Base-by-base conservation (phyloP, 805 yeast species). In the Starmerella geochares region DNA sequence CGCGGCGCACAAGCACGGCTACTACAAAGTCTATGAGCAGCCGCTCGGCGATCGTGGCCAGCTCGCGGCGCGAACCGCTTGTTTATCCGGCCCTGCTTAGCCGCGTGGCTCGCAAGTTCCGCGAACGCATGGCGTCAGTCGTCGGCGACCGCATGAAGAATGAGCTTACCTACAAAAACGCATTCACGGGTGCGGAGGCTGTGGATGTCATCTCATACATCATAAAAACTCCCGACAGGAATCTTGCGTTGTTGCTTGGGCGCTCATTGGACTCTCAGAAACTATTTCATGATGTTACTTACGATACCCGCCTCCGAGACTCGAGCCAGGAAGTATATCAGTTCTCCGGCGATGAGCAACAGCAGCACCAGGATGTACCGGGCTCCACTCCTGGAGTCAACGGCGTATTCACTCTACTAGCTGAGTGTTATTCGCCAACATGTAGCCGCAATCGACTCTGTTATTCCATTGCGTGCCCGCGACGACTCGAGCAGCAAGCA, bases 381-480 rank as follows among this genome's bases (percentile, higher is more conserved):
- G 44, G 33, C 10, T 3, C 32, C 5, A 40, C 32, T 6, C 53
- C 54, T 3, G 62, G 54, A 9, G 87, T 86, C 10, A 85, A 85
- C 65, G 98, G 98, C 58, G 95, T 92, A 3, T 92, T 90, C 62
- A 90, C 96, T 0, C 70, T 90, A 38, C 71, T 92, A 54, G 85
- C 96, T 0, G 95, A 88, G 62, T 92, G 98, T 67, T 92, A 92
- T 62, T 87, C 96, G 0, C 95, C 98, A 29, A 92, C 98, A 0
- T 92, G 98, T 67, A 81, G 95, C 4, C 72, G 94, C 46, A 94
- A 86, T 60, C 72, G 78, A 29, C 70, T 90, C 35, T 92, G 98
- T 67, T 92, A 92, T 67, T 84, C 95, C 38, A 88, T 92, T 58
- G 94, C 96, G 11, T 92, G 98, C 68, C 98, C 98, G 14, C 76